phyloP scores from a whole-genome alignment of 176 grass and related monocot species.

The Olyra latifolia region DNA sequence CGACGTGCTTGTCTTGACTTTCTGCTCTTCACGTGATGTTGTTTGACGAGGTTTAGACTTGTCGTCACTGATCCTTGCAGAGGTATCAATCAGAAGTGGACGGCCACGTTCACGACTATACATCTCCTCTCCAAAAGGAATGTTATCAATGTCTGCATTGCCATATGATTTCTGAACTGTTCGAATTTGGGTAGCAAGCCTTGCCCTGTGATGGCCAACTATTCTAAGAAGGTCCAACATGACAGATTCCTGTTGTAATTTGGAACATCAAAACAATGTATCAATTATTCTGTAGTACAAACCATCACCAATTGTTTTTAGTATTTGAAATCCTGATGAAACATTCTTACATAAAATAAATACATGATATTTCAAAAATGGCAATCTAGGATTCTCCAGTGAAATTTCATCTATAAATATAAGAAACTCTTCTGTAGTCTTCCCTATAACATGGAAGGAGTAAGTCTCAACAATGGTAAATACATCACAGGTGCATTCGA shows the following conservation, averaged over 20 bases:
- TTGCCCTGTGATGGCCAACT: conserved; percentile 92
- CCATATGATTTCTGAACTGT: conserved; percentile 98
- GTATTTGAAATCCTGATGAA: conserved; percentile 10
- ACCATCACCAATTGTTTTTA: conserved; percentile 3
- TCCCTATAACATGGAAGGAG: not conserved
- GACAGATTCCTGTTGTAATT: conserved; percentile 75
- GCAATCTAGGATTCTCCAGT: conserved; percentile 8
- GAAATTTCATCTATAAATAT: not conserved
- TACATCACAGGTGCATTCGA: not conserved
- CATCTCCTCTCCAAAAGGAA: conserved; percentile 88
- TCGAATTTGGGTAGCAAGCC: conserved; percentile 96
- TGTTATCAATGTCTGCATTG: conserved; percentile 81
- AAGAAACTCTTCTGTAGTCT: not conserved
- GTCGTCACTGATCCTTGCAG: conserved; percentile 65
- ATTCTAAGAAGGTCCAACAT: conserved; percentile 97
- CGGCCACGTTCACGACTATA: conserved; percentile 49
- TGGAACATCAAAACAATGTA: conserved; percentile 8
- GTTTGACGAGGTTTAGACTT: conserved; percentile 48
- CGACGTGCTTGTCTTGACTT: conserved; percentile 43
- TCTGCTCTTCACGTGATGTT: conserved; percentile 64
- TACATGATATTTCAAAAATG: not conserved
- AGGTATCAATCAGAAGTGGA: conserved; percentile 82
- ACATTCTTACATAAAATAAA: conserved; percentile 13
- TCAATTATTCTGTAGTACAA: conserved; percentile 5
- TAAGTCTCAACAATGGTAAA: not conserved